Conservation (phyloP, 1,284 basidiomycete genomes). For the Anthracocystis setariae region DNA sequence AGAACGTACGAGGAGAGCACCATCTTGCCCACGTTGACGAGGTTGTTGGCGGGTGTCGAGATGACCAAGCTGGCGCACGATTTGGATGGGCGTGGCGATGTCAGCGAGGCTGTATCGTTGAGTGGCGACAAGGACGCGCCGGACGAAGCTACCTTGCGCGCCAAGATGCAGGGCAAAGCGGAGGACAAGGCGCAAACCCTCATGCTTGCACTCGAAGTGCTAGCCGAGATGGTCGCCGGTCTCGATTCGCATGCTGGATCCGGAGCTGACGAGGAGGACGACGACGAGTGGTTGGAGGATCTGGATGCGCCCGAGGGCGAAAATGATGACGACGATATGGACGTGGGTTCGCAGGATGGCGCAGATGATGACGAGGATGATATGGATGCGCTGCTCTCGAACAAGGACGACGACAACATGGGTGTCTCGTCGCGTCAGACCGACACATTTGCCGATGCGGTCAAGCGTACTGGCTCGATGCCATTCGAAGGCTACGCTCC, state of each 20-base stretch:
- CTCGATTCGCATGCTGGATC: conserved; percentile 21
- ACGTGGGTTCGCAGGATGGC: conserved; percentile 11
- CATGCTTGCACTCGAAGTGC: conserved; percentile 57
- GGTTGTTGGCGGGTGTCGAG: conserved; percentile 23
- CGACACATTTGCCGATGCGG: conserved; percentile 44
- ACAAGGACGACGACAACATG: conserved; percentile 26
- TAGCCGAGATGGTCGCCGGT: conserved; percentile 55
- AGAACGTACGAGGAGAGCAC: conserved; percentile 29
- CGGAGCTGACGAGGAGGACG: conserved; percentile 13
- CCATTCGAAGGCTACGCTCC: conserved; percentile 38
- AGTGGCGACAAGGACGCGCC: conserved; percentile 5
- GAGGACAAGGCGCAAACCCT: conserved; percentile 52
- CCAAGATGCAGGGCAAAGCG: conserved; percentile 43
- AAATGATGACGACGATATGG: conserved; percentile 23
- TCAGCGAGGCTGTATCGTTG: conserved; percentile 17
- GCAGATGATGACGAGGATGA: conserved; percentile 11
- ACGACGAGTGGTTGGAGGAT: conserved; percentile 37
- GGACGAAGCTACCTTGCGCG: conserved; percentile 25
- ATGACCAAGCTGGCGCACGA: conserved; percentile 38
- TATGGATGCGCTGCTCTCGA: conserved; percentile 1
- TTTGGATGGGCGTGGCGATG: conserved; percentile 28
- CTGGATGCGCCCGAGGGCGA: conserved; percentile 27
- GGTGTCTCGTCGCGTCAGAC: conserved; percentile 3
- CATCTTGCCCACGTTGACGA: conserved; percentile 31
- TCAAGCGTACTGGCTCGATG: conserved; percentile 26